phyloP scores from a whole-genome alignment of 768 basidiomycete genomes.

The Xerocomus spinulosus region DNA sequence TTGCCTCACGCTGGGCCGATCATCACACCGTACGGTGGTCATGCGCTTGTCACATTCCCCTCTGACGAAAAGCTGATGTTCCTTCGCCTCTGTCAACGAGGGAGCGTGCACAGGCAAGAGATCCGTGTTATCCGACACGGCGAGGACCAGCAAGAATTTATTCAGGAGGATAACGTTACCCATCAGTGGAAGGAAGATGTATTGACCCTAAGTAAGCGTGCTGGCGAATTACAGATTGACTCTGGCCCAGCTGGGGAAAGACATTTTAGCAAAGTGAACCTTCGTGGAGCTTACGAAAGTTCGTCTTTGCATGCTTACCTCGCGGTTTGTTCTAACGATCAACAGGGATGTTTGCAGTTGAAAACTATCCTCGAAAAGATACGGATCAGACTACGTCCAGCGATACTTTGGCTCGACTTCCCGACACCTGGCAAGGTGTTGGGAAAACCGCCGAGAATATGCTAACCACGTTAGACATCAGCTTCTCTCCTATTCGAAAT shows the following conservation, averaged over 20 bases:
- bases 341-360: constrained; percentile 39
- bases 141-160: constrained; percentile 7
- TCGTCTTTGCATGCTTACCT: constrained; percentile 15
- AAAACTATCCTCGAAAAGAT: constrained; percentile 29
- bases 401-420: constrained; percentile 49
- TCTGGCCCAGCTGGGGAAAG: constrained; percentile 43
- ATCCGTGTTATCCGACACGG: constrained; percentile 23
- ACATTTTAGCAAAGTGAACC: constrained; percentile 43
- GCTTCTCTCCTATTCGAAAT: not conserved
- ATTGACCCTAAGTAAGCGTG: constrained; percentile 31
- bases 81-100: constrained; percentile 46
- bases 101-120: constrained; percentile 43
- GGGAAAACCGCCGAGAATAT: constrained; percentile 48
- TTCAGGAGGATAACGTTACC: constrained; percentile 1
- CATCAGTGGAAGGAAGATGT: constrained; percentile 41
- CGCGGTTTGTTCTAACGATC: constrained; percentile 10
- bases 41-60: constrained; percentile 30
- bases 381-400: constrained; percentile 37
- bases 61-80: constrained; percentile 31
- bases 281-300: constrained; percentile 56
- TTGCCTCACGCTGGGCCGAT: constrained; percentile 30
- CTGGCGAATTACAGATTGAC: constrained; percentile 29
- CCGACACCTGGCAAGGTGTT: constrained; percentile 51
- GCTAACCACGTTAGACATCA: constrained; percentile 51
- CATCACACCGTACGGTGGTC: constrained; percentile 30